These are phyloP conservation scores for Aspergillus leporis DNA, from an alignment of 495 filamentous ascomycete genomes.

Conservation along the genomic window DNA sequence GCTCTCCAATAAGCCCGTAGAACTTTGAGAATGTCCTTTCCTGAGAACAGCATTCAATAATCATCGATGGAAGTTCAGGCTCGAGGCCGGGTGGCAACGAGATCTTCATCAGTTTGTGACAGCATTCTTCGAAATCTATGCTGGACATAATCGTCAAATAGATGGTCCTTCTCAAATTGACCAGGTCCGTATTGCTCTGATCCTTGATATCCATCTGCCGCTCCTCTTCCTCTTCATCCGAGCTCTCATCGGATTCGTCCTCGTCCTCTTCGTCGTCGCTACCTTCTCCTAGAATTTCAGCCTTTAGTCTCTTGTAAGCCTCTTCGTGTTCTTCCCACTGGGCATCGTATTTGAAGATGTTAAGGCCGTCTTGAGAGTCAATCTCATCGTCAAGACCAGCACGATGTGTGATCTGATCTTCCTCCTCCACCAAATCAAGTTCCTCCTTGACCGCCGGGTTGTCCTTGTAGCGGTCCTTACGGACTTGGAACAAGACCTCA, in stretches of 20 bases:
- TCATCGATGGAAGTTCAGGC: slow-evolving; percentile 88
- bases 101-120: slow-evolving; percentile 93
- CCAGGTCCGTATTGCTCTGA: slow-evolving; percentile 91
- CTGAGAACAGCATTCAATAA: slow-evolving; percentile 93
- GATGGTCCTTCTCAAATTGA: slow-evolving; percentile 90
- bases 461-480: slow-evolving; percentile 96
- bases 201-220: slow-evolving; percentile 90
- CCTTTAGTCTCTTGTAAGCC: slow-evolving; percentile 83
- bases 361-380: slow-evolving; percentile 79
- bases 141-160: slow-evolving; percentile 97
- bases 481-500: slow-evolving; percentile 93
- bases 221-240: slow-evolving; percentile 79
- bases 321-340: slow-evolving; percentile 90
- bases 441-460: slow-evolving; percentile 89
- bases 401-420: slow-evolving; percentile 93
- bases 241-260: slow-evolving; percentile 68
- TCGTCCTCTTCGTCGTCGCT: slow-evolving; percentile 78
- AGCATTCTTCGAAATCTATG: slow-evolving; percentile 91
- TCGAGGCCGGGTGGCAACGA: slow-evolving; percentile 86
- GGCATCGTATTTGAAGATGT: slow-evolving; percentile 92
- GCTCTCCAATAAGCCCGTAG: slow-evolving; percentile 89
- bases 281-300: slow-evolving; percentile 90
- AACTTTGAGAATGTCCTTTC: slow-evolving; percentile 96
- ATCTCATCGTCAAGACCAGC: slow-evolving; percentile 77
- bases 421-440: slow-evolving; percentile 92